Conservation (phyloP, 2,329 filamentous ascomycete species). For the Fusarium sp. region DNA sequence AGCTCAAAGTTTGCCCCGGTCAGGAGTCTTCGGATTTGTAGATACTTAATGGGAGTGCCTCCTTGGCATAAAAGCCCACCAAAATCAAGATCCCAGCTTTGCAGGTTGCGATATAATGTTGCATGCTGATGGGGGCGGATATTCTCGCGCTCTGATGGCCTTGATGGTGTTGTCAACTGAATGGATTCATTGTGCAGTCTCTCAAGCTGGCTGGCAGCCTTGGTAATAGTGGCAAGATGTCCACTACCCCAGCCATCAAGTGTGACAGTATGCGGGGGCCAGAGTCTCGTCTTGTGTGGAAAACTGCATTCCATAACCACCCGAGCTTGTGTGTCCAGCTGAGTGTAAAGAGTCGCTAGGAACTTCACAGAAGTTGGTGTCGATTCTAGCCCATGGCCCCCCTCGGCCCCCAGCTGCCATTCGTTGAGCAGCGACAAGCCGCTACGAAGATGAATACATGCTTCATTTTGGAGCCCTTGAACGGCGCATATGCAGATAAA, state of each 20-base stretch:
- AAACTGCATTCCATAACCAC: not conserved
- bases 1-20: not conserved
- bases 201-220: constrained; percentile 1
- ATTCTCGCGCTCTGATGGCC: too few species aligned
- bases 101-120: not conserved
- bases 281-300: not conserved
- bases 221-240: not conserved
- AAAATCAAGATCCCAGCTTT: not conserved
- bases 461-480: not conserved
- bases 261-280: not conserved
- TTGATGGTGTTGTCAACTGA: not conserved
- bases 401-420: not conserved
- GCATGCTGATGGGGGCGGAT: too few species aligned
- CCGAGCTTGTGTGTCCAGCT: constrained; percentile 11
- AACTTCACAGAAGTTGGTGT: not conserved
- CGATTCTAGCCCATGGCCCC: not conserved
- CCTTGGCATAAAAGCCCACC: not conserved
- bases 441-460: not conserved
- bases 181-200: not conserved
- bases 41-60: not conserved
- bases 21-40: not conserved
- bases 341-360: constrained; percentile 2
- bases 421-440: not conserved
- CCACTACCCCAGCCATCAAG: constrained; percentile 1
- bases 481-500: not conserved